Evolutionary conservation across 1,284 basidiomycete species (phyloP), one percentile per base, ranked within the genome.

Genomic region (Singerocomus inundabilis): DNA sequence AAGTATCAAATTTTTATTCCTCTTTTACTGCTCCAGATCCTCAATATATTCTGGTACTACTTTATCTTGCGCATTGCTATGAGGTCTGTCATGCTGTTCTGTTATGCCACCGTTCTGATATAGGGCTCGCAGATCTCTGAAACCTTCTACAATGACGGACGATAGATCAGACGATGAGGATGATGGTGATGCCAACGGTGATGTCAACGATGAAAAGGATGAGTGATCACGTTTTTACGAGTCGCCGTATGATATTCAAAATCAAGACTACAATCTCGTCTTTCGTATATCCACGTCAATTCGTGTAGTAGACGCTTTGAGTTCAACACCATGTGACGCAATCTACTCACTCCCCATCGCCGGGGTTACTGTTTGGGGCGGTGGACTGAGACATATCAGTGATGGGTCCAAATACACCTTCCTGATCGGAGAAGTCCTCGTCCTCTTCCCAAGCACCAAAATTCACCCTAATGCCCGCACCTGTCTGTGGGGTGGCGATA

Each of bases 31-130:
- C 76, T 98, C 12, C 92, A 93, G 67, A 61, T 82, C 53, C 77
- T 98, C 61, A 96, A 97, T 66, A 57, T 95, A 18, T 96, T 96
- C 74, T 96, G 93, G 93, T 94, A 91, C 67, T 83, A 77, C 68
- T 74, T 92, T 39, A 92, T 95, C 63, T 71, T 81, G 67, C 82
- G 90, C 46, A 86, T 96, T 43, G 69, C 77, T 16, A 54, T 72
- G 15, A 70, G 76, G 80, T 80, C 43, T 9, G 52, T 56, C 34
- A 13, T 29, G 2, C 15, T 24, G 24, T 18, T 5, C 13, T 13
- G 4, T 26, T 3, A 15, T 49, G n/a, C 4, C 26, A 13, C 46
- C 9, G 36, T 1, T 25, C 39, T 46, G 9, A 56, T 24, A 7
- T 16, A 44, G 9, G 28, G 5, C 15, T 38, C 21, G 7, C 33